Evolutionary conservation across 805 yeast genomes (phyloP).

Genomic region (Kregervanrija fluxuum): DNA sequence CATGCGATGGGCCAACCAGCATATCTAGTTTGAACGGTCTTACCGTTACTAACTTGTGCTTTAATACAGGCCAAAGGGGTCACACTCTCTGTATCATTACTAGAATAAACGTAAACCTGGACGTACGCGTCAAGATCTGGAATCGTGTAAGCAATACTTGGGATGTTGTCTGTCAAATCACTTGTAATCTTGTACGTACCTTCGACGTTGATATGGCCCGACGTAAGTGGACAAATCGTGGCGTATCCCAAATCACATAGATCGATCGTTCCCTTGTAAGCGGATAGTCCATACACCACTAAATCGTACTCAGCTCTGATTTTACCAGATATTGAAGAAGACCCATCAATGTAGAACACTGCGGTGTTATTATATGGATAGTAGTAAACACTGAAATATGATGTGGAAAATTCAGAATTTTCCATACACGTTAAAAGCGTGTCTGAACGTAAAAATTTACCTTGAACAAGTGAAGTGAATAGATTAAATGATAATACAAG

Average conservation of each 20-base stretch:
- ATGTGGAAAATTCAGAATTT: slow-evolving; percentile 78
- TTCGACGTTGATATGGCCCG: slow-evolving; percentile 76
- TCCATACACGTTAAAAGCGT: slow-evolving; percentile 91
- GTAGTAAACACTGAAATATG: slow-evolving; percentile 68
- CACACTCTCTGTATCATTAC: slow-evolving; percentile 33
- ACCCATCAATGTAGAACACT: slow-evolving; percentile 63
- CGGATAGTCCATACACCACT: slow-evolving; percentile 74
- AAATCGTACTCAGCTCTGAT: slow-evolving; percentile 60
- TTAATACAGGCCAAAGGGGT: slow-evolving; percentile 83
- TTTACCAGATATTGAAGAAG: slow-evolving; percentile 69
- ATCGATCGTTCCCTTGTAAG: slow-evolving; percentile 45
- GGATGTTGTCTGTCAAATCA: slow-evolving; percentile 44
- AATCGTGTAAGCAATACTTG: slow-evolving; percentile 78
- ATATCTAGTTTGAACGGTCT: slow-evolving; percentile 86
- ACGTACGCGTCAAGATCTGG: slow-evolving; percentile 96
- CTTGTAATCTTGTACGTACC: slow-evolving; percentile 35
- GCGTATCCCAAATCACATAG: slow-evolving; percentile 53
- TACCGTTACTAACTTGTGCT: slow-evolving; percentile 79
- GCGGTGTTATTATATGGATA: slow-evolving; percentile 61
- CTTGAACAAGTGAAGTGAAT: slow-evolving; percentile 19
- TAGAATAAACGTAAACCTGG: slow-evolving; percentile 55
- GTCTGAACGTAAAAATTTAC: slow-evolving; percentile 28
- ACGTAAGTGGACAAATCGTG: slow-evolving; percentile 73
- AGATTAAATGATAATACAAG: not conserved
- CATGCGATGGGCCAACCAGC: slow-evolving; percentile 97